Base-by-base conservation (phyloP, 2,329 filamentous ascomycete species). In the Ophiostoma piceae region DNA sequence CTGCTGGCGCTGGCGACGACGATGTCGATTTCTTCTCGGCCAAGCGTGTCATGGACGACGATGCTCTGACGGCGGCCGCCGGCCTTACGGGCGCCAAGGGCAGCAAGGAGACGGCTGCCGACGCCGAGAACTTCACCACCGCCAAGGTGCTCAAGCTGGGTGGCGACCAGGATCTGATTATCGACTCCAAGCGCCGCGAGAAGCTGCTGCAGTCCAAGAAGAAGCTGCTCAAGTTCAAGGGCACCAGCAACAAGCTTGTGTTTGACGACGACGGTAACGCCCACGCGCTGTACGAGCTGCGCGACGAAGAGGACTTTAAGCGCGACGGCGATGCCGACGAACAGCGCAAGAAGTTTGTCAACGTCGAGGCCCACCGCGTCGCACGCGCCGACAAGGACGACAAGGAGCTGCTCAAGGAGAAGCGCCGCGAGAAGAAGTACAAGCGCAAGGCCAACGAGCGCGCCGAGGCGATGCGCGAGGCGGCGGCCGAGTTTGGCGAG, bases 141-240 rank as follows among this genome's bases (percentile, higher is more conserved):
- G 80, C 81, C 67, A 90, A 88, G 79, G 83, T 88, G 2, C 84
- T 97, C 67, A 80, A 86, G 54, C 84, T 90, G 14, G 87, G 85
- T 72, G 87, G 90, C 67, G 87, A 72, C 43, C 66, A 91, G 37
- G 87, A 92, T 1, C 84, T 97, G 64, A 82, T 97, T 26, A 88
- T 99, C 72, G 95, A 99, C 81, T 97, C 93, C 14, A 96, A 98
- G 79, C 92, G 95, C 32, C 90, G 93, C 74, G 94, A 97, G 80
- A 98, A 97, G 82, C 86, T 97, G n/a, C 86, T 98, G 74, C 90
- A 90, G 76, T 96, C 92, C 26, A 98, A 97, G 84, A 97, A 97
- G 84, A 91, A 96, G 79, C 86, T 97, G 74, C 85, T 92, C 77
- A 95, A 96, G 78, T 91, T 92, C 83, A 96, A 93, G 83, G 92